phyloP scores from a whole-genome alignment of 768 basidiomycete species.

The Hypsizygus marmoreus region DNA sequence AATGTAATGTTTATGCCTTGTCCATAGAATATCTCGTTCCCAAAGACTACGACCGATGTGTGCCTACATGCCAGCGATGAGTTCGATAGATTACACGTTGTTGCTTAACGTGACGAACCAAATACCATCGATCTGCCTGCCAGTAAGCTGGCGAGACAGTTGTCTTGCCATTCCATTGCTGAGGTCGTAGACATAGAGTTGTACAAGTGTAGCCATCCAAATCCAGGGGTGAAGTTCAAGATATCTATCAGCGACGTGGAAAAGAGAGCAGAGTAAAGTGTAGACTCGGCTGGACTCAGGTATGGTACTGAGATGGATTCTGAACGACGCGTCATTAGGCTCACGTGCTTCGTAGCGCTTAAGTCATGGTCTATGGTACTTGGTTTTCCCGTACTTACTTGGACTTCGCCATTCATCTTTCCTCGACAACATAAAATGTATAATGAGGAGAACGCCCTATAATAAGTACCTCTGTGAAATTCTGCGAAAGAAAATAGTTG shows the following conservation, averaged over 20 bases:
- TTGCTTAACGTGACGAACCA: constrained; percentile 53
- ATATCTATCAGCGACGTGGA: neutral
- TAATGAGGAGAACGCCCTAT: too few relatives aligned
- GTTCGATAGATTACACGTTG: neutral
- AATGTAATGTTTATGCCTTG: constrained; percentile 73
- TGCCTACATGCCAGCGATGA: constrained; percentile 58
- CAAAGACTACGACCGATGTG: constrained; percentile 87
- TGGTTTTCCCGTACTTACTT: too few relatives aligned
- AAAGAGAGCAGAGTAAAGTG: neutral
- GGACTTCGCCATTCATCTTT: too few relatives aligned
- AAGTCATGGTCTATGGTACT: too few relatives aligned
- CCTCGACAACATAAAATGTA: too few relatives aligned
- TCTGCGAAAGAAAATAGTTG: too few relatives aligned
- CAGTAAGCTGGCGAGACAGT: constrained; percentile 79
- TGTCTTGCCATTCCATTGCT: constrained; percentile 83
- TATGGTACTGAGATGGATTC: too few relatives aligned
- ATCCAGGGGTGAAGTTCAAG: neutral
- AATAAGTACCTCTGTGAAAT: too few relatives aligned
- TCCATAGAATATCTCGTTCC: constrained; percentile 88
- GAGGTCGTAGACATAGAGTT: constrained; percentile 91
- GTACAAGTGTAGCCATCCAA: constrained; percentile 55
- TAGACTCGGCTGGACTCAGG: too few relatives aligned
- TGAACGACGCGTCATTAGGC: too few relatives aligned
- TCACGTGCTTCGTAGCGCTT: too few relatives aligned
- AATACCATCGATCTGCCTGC: constrained; percentile 89